Evolutionary conservation across 345 rosid genomes (phyloP), one percentile per base, ranked within the genome.

Genomic region (Linum usitatissimum): DNA sequence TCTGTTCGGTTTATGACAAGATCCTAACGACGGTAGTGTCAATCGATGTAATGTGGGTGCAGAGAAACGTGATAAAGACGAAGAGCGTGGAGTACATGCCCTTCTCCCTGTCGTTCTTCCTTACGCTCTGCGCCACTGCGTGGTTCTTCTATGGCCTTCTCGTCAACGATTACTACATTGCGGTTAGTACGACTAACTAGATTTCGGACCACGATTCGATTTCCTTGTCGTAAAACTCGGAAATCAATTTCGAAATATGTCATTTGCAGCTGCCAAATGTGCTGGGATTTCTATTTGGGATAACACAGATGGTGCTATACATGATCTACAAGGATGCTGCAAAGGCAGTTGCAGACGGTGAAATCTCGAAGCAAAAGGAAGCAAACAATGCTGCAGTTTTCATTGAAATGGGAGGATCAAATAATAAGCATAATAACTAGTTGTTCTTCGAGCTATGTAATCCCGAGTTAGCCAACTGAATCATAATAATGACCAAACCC

Each of bases 1-100:
- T 21, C 2, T 23, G 28, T 23, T 23, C 56, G 18, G 18, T 17
- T 34, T 34, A n/a, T n/a, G n/a, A n/a, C n/a, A n/a, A n/a, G n/a
- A n/a, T n/a, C n/a, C 38, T 34, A 34, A 34, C 38, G 5, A 34
- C 28, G 38, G 6, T 13, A 6, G 19, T 51, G 18, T 20, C 30
- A 55, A 18, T 6, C 14, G 59, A n/a, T 18, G 6, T 55, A 18
- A 19, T 55, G 23, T 18, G 4, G 21, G 9, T 55, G 23, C 59
- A 55, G 59, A 55, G 59, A 13, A 20, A 28, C 9, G 59, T 55
- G 59, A 55, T 55, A 20, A 55, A 55, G 59, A 55, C 59, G 6
- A 55, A 55, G 59, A 55, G 59, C 30, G 59, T 55, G 21, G 59
- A 55, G 59, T 55, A 55, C 59, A 55, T 55, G 59, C 59, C 59